A percentile compares a stretch with the other conserved stretches of the same genome.
phyloP scores from a whole-genome alignment of 495 filamentous ascomycete species.

The Hyaloscypha hepaticicola region DNA sequence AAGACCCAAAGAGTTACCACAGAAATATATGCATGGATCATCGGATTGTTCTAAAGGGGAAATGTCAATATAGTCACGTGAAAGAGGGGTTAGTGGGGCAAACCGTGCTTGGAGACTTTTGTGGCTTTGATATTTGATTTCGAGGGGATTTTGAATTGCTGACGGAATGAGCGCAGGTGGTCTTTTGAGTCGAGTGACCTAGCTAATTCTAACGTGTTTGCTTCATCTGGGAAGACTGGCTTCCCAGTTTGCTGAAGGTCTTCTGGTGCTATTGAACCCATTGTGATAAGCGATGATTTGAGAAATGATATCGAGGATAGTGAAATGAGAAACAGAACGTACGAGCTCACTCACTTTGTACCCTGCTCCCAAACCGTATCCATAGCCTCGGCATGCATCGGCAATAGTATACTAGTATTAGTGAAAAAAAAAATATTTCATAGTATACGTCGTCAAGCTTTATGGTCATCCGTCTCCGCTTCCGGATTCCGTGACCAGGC shows the following conservation, averaged over 20 bases:
- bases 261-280: conserved; percentile 28
- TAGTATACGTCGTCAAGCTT: no score
- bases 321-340: neutral
- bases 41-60: conserved; percentile 27
- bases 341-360: conserved; percentile 22
- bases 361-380: neutral
- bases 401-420: neutral
- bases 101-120: conserved; percentile 42
- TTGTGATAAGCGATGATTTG: neutral
- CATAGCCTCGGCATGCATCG: neutral
- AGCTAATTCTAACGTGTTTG: conserved; percentile 52
- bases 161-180: conserved; percentile 60
- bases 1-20: conserved; percentile 91
- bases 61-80: conserved; percentile 34
- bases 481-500: conserved; percentile 7
- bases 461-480: conserved; percentile 8
- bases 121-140: conserved; percentile 72
- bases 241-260: conserved; percentile 6
- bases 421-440: no score
- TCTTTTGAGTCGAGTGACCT: conserved; percentile 66
- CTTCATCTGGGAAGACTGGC: conserved; percentile 25
- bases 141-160: conserved; percentile 85
- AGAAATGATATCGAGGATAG: neutral
- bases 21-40: conserved; percentile 74
- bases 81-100: conserved; percentile 28